Evolutionary conservation across 192 early-diverging fungal genomes (phyloP), one percentile per base, ranked within the genome.

Genomic region (Gaertneriomyces sp.): DNA sequence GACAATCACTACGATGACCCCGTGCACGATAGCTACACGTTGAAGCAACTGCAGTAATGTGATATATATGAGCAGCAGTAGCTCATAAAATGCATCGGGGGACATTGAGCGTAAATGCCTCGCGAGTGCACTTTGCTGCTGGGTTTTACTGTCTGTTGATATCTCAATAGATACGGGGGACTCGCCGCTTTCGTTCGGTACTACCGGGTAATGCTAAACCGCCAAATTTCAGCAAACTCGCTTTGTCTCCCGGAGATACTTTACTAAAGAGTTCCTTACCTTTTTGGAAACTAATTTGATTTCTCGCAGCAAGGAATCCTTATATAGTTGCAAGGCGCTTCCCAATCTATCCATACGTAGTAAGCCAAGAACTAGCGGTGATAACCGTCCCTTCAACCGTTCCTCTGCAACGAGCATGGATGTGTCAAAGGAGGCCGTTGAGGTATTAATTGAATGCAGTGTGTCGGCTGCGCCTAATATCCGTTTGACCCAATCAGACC

Each of bases 51-150:
- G 82, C 0, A 96, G 71, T 33, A 95, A 72, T 12, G 88, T 78
- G 5, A 87, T 79, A 62, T 91, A 92, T 57, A 96, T 85, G 49
- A 82, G 84, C 6, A 89, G 64, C 3, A 96, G 69, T 72, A 92
- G 80, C 20, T 88, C 80, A 60, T 88, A 88, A 66, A 94, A 98
- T 17, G 89, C 78, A 49, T 91, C 86, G 69, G 95, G 90, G 2
- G 89, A 87, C 91, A 96, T 93, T 12, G 75, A 66, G 53, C 85
- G 83, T 6, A 93, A 67, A 54, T 86, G 83, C 25, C 83, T 86
- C 0, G 89, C 85, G 6, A 94, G 75, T 1, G 82, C 83, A 14
- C 76, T 75, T 73, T 80, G 78, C 46, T 70, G 53, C 42, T 77
- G 69, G 49, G 61, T 71, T 47, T 67, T 71, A 5, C 60, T 58